Evolutionary conservation across 768 basidiomycete species (phyloP).

Genomic region (Dictyophora rubrovolvata): DNA sequence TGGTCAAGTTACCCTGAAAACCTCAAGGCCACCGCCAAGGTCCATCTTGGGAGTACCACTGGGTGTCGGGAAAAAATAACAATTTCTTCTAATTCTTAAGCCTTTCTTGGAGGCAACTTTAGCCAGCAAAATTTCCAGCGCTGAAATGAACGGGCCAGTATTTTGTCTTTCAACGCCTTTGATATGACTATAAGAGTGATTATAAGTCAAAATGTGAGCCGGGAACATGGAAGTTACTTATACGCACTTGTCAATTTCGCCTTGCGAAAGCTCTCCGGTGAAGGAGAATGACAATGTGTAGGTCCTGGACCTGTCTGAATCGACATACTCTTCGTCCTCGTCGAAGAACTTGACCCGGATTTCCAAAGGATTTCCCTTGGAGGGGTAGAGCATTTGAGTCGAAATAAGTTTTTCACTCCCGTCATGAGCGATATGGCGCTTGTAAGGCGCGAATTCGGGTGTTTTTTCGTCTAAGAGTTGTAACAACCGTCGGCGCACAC

Average conservation of each 20-base stretch:
- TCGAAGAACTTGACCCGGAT: slow-evolving; percentile 30
- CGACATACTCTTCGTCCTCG: slow-evolving; percentile 32
- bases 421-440: slow-evolving; percentile 42
- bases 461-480: slow-evolving; percentile 38
- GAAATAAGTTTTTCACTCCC: slow-evolving; percentile 36
- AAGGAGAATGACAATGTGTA: slow-evolving; percentile 37
- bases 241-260: slow-evolving; percentile 29
- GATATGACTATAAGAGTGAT: slow-evolving; percentile 37
- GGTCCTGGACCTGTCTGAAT: slow-evolving; percentile 24
- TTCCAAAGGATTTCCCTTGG: slow-evolving; percentile 13
- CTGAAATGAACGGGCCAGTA: slow-evolving; percentile 47
- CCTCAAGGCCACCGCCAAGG: slow-evolving; percentile 47
- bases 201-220: neutral
- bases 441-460: slow-evolving; percentile 26
- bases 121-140: slow-evolving; percentile 53
- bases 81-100: slow-evolving; percentile 54
- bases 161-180: slow-evolving; percentile 48
- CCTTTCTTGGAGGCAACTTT: slow-evolving; percentile 37
- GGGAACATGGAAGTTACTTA: neutral
- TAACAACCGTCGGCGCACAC: slow-evolving; percentile 42
- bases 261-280: slow-evolving; percentile 33
- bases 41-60: slow-evolving; percentile 17
- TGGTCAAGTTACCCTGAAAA: slow-evolving; percentile 31
- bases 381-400: slow-evolving; percentile 29
- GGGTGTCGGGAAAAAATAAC: slow-evolving; percentile 55